A percentile compares a stretch with the other conserved stretches of the same genome.
phyloP scores from a whole-genome alignment of 192 early-diverging fungal genomes.

The Podila epicladia region DNA sequence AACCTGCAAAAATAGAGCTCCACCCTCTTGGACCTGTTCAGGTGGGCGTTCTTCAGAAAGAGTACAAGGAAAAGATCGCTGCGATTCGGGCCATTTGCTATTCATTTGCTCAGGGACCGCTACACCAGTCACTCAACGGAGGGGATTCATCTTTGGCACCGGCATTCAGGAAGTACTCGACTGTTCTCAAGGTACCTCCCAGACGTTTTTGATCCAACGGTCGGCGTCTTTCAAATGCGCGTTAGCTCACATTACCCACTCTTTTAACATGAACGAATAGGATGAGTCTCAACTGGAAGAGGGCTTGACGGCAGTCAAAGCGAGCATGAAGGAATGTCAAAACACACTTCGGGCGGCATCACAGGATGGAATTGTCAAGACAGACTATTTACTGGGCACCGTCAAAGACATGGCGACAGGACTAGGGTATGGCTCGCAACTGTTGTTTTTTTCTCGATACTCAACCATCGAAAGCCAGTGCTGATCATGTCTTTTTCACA shows the following conservation, averaged over 20 bases:
- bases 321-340: conserved; percentile 47
- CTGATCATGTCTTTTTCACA: neutral
- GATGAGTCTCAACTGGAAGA: conserved; percentile 38
- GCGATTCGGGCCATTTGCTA: conserved; percentile 46
- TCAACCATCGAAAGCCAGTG: neutral
- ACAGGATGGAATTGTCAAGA: conserved; percentile 43
- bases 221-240: neutral
- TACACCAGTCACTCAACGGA: conserved; percentile 44
- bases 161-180: conserved; percentile 31
- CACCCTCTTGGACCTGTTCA: conserved; percentile 49
- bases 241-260: too few relatives aligned
- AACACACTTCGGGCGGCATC: conserved; percentile 41
- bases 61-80: conserved; percentile 50
- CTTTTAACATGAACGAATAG: neutral
- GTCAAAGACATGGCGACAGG: conserved; percentile 45
- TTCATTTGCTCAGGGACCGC: conserved; percentile 45
- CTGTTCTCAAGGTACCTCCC: conserved; percentile 23
- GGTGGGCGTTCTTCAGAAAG: conserved; percentile 23
- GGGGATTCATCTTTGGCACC: conserved; percentile 28
- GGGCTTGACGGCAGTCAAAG: conserved; percentile 27
- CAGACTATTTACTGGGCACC: conserved; percentile 32
- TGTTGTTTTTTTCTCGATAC: neutral
- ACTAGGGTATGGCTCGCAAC: conserved; percentile 13
- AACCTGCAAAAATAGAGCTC: conserved; percentile 17
- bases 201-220: neutral